Base-by-base conservation (phyloP, 805 yeast species). In the Sungouiozyma intestinalis region DNA sequence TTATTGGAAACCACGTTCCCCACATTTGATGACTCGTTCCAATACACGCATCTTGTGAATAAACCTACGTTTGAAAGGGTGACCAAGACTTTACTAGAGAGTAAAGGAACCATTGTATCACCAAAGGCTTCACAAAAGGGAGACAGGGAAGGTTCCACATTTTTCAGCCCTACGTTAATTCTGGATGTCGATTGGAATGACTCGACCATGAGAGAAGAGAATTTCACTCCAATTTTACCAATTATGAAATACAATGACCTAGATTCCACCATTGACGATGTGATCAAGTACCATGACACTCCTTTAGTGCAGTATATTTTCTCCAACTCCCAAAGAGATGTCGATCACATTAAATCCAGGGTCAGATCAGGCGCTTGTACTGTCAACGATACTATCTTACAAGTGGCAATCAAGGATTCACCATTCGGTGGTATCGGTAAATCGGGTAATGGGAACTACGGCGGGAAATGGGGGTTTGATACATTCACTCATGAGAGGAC, bases 361-460 rank as follows among this genome's bases (percentile, higher is more conserved):
- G 65, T 85, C 18, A 73, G 94, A 54, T 80, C 92, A 0, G 96
- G 96, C 20, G 81, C 76, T 3, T 66, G 77, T 13, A 59, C 76
- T 38, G 66, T 84, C 46, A 85, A 86, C 56, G 96, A 87, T 49
- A 71, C 79, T 0, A 40, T 85, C 38, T 46, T 84, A 53, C 94
- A 86, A 48, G 85, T 76, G 35, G 88, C 77, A 1, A 69, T 82
- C 41, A 45, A 69, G 5, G 69, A 71, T 39, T 75, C 85, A 3
- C 97, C 97, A 19, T 90, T 88, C 63, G 97, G 97, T 29, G 97
- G 97, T 18, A 65, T 88, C 43, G 96, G 97, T 13, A 58, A 58
- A 14, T 85, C 95, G 0, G 97, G 97, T 1, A 66, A 68, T 44
- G 97, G 97, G 9, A 64, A 72, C 29, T 87, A 86, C 63, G 96